phyloP scores from a whole-genome alignment of 2,329 filamentous ascomycete species.

The Fusarium annulatum region DNA sequence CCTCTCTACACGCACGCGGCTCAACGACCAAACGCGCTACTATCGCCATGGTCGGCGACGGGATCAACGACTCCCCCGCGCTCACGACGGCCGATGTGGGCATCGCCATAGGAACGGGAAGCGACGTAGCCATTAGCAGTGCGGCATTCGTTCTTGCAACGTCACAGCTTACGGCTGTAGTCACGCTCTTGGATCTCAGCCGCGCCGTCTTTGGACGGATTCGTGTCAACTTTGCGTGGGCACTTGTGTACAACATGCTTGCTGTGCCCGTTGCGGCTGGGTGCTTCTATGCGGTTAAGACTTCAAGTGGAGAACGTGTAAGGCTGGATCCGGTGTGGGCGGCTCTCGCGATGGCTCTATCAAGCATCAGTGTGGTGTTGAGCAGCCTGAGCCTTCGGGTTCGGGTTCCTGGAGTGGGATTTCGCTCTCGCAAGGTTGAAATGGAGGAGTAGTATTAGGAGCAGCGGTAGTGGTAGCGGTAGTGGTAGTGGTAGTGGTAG shows the following conservation, averaged over 20 bases:
- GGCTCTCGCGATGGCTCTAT: constrained; percentile 90
- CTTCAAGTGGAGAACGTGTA: constrained; percentile 64
- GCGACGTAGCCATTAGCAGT: constrained; percentile 83
- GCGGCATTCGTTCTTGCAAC: constrained; percentile 86
- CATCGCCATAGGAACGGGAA: constrained; percentile 85
- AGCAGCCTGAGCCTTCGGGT: constrained; percentile 80
- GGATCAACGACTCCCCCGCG: constrained; percentile 89
- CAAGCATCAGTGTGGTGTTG: constrained; percentile 87
- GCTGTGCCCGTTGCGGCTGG: constrained; percentile 86
- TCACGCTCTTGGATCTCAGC: constrained; percentile 79
- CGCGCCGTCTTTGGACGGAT: constrained; percentile 79
- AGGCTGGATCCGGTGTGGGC: constrained; percentile 86
- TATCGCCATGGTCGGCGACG: constrained; percentile 89
- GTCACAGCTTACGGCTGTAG: constrained; percentile 74
- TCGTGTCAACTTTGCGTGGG: constrained; percentile 88
- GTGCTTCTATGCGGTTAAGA: constrained; percentile 71
- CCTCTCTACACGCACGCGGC: constrained; percentile 55
- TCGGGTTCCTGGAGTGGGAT: constrained; percentile 57
- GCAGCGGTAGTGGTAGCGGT: neutral
- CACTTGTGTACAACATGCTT: constrained; percentile 81
- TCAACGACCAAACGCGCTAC: constrained; percentile 56
- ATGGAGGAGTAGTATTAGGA: constrained; percentile 9
- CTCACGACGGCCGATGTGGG: constrained; percentile 84
- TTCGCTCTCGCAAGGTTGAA: constrained; percentile 46
- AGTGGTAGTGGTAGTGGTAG: neutral